These are phyloP conservation scores for Rhizopogon salebrosus DNA, from an alignment of 768 basidiomycete genomes.

Conservation along the genomic window DNA sequence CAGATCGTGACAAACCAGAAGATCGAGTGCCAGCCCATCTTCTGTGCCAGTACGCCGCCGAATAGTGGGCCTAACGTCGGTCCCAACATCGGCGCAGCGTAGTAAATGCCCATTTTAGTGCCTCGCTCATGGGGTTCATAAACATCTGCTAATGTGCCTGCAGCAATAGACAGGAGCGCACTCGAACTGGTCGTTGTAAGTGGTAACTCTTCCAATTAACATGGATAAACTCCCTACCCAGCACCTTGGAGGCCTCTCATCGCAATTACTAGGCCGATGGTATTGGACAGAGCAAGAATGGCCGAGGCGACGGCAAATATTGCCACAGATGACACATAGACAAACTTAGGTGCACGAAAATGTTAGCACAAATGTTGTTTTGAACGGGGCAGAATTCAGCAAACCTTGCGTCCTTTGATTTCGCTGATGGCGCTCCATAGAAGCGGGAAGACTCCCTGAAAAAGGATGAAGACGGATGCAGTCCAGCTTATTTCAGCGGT, in stretches of 20 bases:
- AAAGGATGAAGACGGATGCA: conserved; percentile 64
- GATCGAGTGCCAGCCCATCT: conserved; percentile 68
- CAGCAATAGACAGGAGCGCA: conserved; percentile 62
- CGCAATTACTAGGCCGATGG: conserved; percentile 54
- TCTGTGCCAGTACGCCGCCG: conserved; percentile 59
- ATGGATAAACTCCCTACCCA: conserved; percentile 36
- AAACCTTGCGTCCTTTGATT: conserved; percentile 64
- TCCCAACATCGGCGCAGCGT: conserved; percentile 69
- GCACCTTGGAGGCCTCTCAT: conserved; percentile 63
- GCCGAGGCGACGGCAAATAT: conserved; percentile 54
- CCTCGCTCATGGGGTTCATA: conserved; percentile 68
- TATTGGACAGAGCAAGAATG: conserved; percentile 50
- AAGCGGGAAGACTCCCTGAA: conserved; percentile 63
- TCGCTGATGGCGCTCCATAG: conserved; percentile 65
- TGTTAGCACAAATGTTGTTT: not conserved
- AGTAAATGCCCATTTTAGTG: conserved; percentile 72
- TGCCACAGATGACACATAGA: conserved; percentile 50
- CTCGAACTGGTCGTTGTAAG: conserved; percentile 37
- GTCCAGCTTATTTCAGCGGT: conserved; percentile 60
- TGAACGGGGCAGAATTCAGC: conserved; percentile 6
- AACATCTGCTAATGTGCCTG: conserved; percentile 69
- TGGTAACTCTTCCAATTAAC: not conserved
- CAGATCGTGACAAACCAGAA: conserved; percentile 77
- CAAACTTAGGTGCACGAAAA: conserved; percentile 30
- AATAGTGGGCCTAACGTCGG: conserved; percentile 17